Base-by-base conservation (phyloP, 768 basidiomycete species). In the Leccinum arenicola region DNA sequence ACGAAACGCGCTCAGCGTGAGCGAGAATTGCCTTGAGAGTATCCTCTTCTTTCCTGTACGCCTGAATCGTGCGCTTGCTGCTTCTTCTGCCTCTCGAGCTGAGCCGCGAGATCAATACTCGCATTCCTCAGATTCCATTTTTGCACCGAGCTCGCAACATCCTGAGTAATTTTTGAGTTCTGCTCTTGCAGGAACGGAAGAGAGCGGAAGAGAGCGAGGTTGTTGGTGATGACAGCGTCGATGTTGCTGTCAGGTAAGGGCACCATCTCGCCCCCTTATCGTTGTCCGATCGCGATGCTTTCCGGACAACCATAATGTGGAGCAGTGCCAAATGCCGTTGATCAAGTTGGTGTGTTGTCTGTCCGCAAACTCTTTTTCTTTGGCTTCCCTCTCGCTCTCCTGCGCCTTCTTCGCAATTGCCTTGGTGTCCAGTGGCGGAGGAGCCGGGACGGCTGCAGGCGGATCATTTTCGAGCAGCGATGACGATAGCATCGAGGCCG, bases 261-360 rank as follows among this genome's bases (percentile, higher is more conserved):
- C 27, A 27, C 27, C 27, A 27, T 27, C 27, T 27, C 27, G 27
- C 27, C 1, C 25, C 95, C 94, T 67, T 95, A 95, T 64, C 93
- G 80, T 61, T 92, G 77, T 3, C 94, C 93, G 47, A 93, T 77
- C 3, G 93, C 91, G 57, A 96, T 86, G 65, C 76, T 84, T 68
- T 93, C 93, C 0, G 95, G 95, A 69, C 91, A 91, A 6, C 95
- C 95, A 66, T 92, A 96, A 68, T 93, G 0, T 96, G 21, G 92
- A 93, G 69, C 95, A 97, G 74, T 94, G 92, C 95, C 95, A 97
- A 6, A 91, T 80, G 1, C 91, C 93, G 64, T 94, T 78, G 69
- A 94, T 88, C 65, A 84, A 78, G 70, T 93, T 91, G 38, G 87
- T 80, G 66, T 91, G 91, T 68, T 91, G 89, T 9, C 90, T 88